Base-by-base conservation (phyloP, 2,329 filamentous ascomycete genomes). In the Stachybotrys echinatus region DNA sequence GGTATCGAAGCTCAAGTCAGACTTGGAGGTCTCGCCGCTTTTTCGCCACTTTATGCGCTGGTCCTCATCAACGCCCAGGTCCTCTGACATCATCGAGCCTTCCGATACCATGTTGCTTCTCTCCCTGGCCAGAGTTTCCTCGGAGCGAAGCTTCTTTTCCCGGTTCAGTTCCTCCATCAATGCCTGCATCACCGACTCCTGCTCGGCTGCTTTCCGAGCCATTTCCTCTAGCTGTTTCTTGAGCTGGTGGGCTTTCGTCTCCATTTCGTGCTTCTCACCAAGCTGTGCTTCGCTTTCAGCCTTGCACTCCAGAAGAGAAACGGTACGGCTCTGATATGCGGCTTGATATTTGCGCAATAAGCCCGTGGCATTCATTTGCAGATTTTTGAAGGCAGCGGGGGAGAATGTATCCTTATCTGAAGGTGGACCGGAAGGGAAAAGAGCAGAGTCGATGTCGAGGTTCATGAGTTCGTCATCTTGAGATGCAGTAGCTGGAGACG, bases 181-280 rank as follows among this genome's bases (percentile, higher is more conserved):
- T 23, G 73, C 65, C 44, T 71, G 68, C 60, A 82, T 78, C 3
- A 68, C 68, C 6, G 65, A 56, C 56, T 85, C 80, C 53, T 81
- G 77, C 56, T 81, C 76, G 3, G 71, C 68, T 1, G 77, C 76
- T 55, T 74, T 74, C 17, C 63, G 65, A 2, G 79, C 77, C 72
- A 86, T 80, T 45, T 75, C 76, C 55, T 85, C 79, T 1, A 87
- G 71, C 61, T 85, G 81, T 56, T 74, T 70, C 61, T 79, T 81
- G 39, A 85, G 70, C 56, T 80, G 74, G 19, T 71, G 66, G 6
- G 75, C 71, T 3, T 79, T 72, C 5, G 74, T 76, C 48, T 77
- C 72, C 18, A 76, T 71, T 59, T 84, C 81, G 45, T 79, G 79
- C 17, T 76, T 65, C 61, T 84, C 80, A 23, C 85, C 82, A 14